Evolutionary conservation across 352 stramenopile species (phyloP), one percentile per base, ranked within the genome.

Genomic region (Thraustochytrium sp.): DNA sequence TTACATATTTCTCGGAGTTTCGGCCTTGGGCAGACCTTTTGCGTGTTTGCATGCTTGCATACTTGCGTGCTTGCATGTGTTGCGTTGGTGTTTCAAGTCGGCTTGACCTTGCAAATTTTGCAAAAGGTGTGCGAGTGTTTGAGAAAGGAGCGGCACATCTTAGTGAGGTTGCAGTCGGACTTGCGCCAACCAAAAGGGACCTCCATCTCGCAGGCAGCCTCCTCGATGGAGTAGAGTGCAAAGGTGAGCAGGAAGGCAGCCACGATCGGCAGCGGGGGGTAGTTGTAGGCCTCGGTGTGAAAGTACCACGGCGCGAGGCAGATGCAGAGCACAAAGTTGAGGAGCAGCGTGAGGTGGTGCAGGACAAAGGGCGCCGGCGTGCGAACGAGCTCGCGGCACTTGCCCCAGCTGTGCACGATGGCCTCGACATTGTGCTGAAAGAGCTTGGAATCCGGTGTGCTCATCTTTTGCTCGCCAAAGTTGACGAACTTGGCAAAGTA

Each of bases 131-230:
- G 48, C 34, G 68, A 80, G 34, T 51, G 48, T 34, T 80, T 80
- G 48, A 80, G 53, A 44, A 80, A 55, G 1, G 68, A 13, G 26
- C 68, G 26, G 53, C 68, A 80, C 68, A 80, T 80, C 26, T 80
- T 80, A 23, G 68, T 80, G 4, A 80, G 68, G 49, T 80, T 80
- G 34, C 34, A 46, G 42, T 80, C 68, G 2, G 68, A 63, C 3
- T 18, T 4, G 9, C 68, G 18, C 68, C 68, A 80, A 26, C 68
- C 68, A 34, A 80, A 80, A 18, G 68, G 68, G 13, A 80, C 68
- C 51, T 77, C 68, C 68, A 80, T 80, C 68, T 80, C 68, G 31
- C 46, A 80, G 4, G 68, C 48, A 23, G 68, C 68, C 42, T 80
- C 68, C 49, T 80, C 68, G 21, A 80, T 46, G 8, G 36, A 23